Base-by-base conservation (phyloP, 495 filamentous ascomycete genomes). In the Tuber borchii region DNA sequence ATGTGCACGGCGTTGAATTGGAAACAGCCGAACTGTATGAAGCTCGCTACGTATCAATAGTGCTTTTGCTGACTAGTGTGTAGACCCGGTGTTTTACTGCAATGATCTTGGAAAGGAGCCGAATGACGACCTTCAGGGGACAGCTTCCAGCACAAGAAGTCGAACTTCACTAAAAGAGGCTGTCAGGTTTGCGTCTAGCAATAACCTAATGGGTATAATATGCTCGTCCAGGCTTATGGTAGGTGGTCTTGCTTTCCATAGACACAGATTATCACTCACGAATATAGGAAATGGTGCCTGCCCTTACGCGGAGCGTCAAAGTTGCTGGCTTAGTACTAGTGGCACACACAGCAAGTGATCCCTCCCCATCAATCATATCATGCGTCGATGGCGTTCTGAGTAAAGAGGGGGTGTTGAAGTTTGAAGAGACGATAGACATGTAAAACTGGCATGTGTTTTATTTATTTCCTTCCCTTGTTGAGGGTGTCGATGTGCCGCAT, bases 121-220 rank as follows among this genome's bases (percentile, higher is more conserved):
- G 61, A 71, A 69, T 19, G 78, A 80, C 22, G 70, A 73, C 73
- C 70, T 77, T 70, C 72, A 77, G 43, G 79, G 78, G 77, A 51
- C 78, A n/a, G 56, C 78, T 6, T 79, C 78, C 10, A 92, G 90
- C 79, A 92, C 92, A 9, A 87, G 88, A 72, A 88, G 88, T 76
- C 90, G 90, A 3, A 91, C 91, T 78, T 97, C 93, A 4, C 91
- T 98, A 74, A 98, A 98, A 85, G 95, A 98, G 82, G 93, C 93
- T 34, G 96, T 97, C 26, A 88, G 94, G 76, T 94, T 95, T 83
- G 94, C 96, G 48, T 92, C 94, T 83, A 92, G 90, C 78, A 99
- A 98, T 84, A 99, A 99, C 82, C 93, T 99, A 75, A 98, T 99
- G 95, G 95, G 95, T 26, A 83, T 99, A 83, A 92, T 98, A 74